Evolutionary conservation across 345 rosid species (phyloP).

Genomic region (Gossypium stocksii): DNA sequence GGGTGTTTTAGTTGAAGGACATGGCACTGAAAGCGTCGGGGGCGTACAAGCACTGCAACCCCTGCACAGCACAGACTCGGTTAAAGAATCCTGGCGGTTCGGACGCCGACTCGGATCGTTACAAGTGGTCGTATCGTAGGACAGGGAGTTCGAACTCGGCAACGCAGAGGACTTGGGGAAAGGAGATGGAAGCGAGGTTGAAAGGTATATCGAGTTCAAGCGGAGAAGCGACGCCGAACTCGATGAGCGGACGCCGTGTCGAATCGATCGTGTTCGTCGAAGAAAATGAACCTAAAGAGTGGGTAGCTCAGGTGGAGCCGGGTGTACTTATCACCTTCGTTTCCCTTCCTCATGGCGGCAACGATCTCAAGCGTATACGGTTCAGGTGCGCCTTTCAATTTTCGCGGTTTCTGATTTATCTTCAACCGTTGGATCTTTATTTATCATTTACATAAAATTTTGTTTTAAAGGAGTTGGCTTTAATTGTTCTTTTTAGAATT

Average conservation of each 20-base stretch:
- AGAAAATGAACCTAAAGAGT: slow-evolving; percentile 85
- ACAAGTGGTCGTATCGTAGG: slow-evolving; percentile 61
- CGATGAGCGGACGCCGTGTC: slow-evolving; percentile 55
- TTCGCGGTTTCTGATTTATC: slow-evolving; percentile 22
- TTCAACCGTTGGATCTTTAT: background rate
- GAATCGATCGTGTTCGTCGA: slow-evolving; percentile 68
- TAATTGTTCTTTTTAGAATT: too few relatives aligned
- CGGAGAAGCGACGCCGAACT: slow-evolving; percentile 74
- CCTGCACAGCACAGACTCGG: slow-evolving; percentile 64
- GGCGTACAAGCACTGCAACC: slow-evolving; percentile 75
- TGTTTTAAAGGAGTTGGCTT: too few relatives aligned
- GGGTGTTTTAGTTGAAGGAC: slow-evolving; percentile 63
- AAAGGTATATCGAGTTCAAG: slow-evolving; percentile 51
- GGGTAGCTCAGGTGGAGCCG: slow-evolving; percentile 99
- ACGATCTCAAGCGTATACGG: slow-evolving; percentile 88
- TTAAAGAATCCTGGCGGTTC: slow-evolving; percentile 39
- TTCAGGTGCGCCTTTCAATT: slow-evolving; percentile 55
- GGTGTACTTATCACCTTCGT: slow-evolving; percentile 90
- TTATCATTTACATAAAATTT: too few relatives aligned
- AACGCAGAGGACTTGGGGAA: slow-evolving; percentile 67
- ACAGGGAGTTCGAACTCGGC: slow-evolving; percentile 74
- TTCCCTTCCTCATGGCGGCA: slow-evolving; percentile 90
- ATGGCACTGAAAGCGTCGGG: slow-evolving; percentile 94
- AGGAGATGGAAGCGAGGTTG: slow-evolving; percentile 81
- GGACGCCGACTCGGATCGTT: slow-evolving; percentile 69